phyloP scores from a whole-genome alignment of 768 basidiomycete genomes.

The Leccinum fibrillosum region DNA sequence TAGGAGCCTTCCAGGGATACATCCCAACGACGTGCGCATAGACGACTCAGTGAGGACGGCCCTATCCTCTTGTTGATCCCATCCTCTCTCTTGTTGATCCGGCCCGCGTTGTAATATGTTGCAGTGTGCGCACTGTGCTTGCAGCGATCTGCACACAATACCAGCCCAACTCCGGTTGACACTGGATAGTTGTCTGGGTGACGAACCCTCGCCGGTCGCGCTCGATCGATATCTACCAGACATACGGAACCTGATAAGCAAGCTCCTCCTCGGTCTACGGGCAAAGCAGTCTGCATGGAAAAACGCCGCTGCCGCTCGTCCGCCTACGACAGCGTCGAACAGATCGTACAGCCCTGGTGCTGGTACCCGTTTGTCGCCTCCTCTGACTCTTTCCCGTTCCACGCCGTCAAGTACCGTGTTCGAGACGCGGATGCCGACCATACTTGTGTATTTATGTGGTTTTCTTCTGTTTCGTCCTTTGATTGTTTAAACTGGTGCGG shows the following conservation, averaged over 20 bases:
- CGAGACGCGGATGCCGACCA: background rate
- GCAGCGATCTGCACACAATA: conserved; percentile 38
- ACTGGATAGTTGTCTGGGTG: conserved; percentile 45
- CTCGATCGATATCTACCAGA: conserved; percentile 37
- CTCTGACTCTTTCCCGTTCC: background rate
- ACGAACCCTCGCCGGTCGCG: conserved; percentile 32
- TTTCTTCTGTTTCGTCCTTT: background rate
- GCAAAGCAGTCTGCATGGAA: conserved; percentile 25
- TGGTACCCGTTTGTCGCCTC: background rate
- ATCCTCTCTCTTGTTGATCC: no score
- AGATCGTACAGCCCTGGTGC: background rate
- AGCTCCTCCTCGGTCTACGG: no score
- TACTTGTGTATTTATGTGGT: background rate
- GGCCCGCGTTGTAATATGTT: background rate
- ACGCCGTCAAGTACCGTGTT: background rate
- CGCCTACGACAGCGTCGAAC: conserved; percentile 7
- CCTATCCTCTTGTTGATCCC: background rate
- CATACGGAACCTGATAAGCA: no score
- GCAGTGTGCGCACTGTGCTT: background rate
- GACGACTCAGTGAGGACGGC: conserved; percentile 1
- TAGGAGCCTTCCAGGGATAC: conserved; percentile 71
- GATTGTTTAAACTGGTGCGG: background rate
- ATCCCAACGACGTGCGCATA: conserved; percentile 71
- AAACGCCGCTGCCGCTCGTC: conserved; percentile 5
- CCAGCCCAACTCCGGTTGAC: conserved; percentile 36